phyloP scores from a whole-genome alignment of 1,284 basidiomycete species.

The Microbotryum lychnidis-dioicae region DNA sequence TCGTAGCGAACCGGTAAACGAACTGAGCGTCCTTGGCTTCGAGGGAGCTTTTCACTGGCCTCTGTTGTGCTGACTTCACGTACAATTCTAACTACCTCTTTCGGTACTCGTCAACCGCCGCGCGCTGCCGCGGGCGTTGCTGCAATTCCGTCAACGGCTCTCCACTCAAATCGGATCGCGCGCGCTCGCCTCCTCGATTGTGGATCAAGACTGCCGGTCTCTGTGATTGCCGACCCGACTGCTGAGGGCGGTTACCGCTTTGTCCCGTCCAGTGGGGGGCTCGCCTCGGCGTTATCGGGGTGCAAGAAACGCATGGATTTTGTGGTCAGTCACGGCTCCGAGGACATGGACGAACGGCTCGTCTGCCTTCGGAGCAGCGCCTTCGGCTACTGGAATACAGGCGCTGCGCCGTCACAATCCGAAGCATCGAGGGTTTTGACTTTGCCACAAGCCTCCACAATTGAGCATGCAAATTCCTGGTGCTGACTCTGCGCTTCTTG shows the following conservation, averaged over 20 bases:
- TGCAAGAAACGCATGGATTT: slow-evolving; percentile 95
- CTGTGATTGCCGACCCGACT: slow-evolving; percentile 17
- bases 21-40: neutral
- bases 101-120: neutral
- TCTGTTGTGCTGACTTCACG: neutral
- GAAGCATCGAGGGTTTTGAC: too few relatives aligned
- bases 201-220: slow-evolving; percentile 2
- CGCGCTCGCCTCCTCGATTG: neutral
- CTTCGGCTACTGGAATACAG: too few relatives aligned
- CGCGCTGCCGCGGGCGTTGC: neutral
- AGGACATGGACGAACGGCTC: too few relatives aligned
- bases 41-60: neutral
- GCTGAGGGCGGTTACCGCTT: slow-evolving; percentile 55
- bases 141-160: neutral
- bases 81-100: neutral
- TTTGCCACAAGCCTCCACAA: too few relatives aligned
- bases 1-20: slow-evolving; percentile 25
- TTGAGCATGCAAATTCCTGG: too few relatives aligned
- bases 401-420: too few relatives aligned
- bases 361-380: too few relatives aligned
- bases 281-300: slow-evolving; percentile 86
- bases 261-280: slow-evolving; percentile 82
- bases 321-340: slow-evolving; percentile 43
- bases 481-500: too few relatives aligned
- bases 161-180: neutral